Conservation (phyloP, 371 early-diverging fungal species). For the Lichtheimia ramosa region DNA sequence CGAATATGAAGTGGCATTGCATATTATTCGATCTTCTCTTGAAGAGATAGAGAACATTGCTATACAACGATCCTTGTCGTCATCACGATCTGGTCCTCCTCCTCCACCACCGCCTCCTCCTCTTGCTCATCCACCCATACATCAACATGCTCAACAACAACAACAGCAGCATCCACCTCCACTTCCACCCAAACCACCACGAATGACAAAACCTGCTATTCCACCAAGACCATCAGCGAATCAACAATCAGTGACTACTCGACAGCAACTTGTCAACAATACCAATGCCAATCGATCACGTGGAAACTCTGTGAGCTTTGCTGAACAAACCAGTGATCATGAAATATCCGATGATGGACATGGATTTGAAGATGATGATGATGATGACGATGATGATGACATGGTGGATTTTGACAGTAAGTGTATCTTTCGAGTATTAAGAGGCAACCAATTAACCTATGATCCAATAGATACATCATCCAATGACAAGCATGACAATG, state of each 20-base stretch:
- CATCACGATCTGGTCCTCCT: neutral
- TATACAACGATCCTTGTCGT: slow-evolving; percentile 13
- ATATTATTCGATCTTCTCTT: slow-evolving; percentile 34
- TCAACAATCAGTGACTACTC: neutral
- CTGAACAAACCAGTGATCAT: slow-evolving; percentile 22
- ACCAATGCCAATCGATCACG: slow-evolving; percentile 20
- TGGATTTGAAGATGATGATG: slow-evolving; percentile 9
- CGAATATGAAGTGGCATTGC: slow-evolving; percentile 27
- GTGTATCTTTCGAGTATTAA: too few species aligned
- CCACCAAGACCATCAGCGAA: slow-evolving; percentile 35
- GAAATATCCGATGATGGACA: slow-evolving; percentile 17
- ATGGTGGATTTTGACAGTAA: slow-evolving; percentile 21
- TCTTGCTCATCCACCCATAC: slow-evolving; percentile 3
- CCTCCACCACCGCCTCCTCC: slow-evolving; percentile 4
- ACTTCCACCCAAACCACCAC: slow-evolving; percentile 39
- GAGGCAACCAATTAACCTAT: too few species aligned
- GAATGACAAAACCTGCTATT: slow-evolving; percentile 26
- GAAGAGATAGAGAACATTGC: slow-evolving; percentile 37
- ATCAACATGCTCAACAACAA: slow-evolving; percentile 6
- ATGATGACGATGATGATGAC: slow-evolving; percentile 36
- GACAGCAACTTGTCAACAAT: slow-evolving; percentile 7
- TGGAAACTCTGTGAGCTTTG: slow-evolving; percentile 49
- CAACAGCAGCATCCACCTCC: slow-evolving; percentile 29
- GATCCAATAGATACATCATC: too few species aligned
- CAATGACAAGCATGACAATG: too few species aligned